Conservation (phyloP, 495 filamentous ascomycete species). For the Cercophora newfieldiana region DNA sequence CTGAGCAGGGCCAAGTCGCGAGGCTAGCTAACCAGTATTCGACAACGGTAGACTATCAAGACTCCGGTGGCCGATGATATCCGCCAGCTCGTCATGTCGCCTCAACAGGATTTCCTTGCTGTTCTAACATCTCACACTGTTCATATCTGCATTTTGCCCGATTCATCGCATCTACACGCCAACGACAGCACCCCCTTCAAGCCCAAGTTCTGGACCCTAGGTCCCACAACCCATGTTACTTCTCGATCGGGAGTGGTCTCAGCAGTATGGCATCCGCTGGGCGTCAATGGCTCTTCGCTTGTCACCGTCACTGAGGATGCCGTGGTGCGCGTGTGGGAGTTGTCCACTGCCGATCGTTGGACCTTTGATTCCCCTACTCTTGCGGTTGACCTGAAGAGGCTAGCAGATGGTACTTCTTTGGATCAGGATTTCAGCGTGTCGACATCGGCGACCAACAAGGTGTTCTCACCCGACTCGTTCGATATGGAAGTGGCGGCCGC, state of each 20-base stretch:
- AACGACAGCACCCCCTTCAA: slow-evolving; percentile 65
- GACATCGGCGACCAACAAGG: slow-evolving; percentile 67
- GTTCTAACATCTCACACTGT: slow-evolving; percentile 82
- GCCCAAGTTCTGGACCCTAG: slow-evolving; percentile 79
- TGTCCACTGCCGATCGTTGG: slow-evolving; percentile 74
- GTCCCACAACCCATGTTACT: slow-evolving; percentile 84
- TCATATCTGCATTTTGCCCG: slow-evolving; percentile 76
- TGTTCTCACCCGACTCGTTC: slow-evolving; percentile 78
- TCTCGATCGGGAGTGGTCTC: slow-evolving; percentile 74
- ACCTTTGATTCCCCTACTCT: slow-evolving; percentile 81
- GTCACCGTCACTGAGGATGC: slow-evolving; percentile 86
- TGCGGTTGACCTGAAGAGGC: slow-evolving; percentile 76
- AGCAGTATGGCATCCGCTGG: slow-evolving; percentile 84
- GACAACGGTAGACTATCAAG: slow-evolving; percentile 60
- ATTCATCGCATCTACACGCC: slow-evolving; percentile 67
- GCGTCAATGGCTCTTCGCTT: slow-evolving; percentile 66
- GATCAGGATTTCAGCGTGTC: slow-evolving; percentile 76
- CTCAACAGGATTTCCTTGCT: slow-evolving; percentile 73
- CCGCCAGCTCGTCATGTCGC: slow-evolving; percentile 77
- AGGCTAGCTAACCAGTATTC: not conserved
- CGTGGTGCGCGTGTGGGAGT: slow-evolving; percentile 82
- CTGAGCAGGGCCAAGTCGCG: no score
- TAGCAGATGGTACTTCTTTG: slow-evolving; percentile 72
- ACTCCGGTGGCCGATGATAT: slow-evolving; percentile 73
- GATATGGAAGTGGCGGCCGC: slow-evolving; percentile 89